Percentiles rank a stretch among this genome's conserved stretches.
These are phyloP conservation scores for Nakazawaea sp. DNA, from an alignment of 805 yeast species.

Conservation along the genomic window DNA sequence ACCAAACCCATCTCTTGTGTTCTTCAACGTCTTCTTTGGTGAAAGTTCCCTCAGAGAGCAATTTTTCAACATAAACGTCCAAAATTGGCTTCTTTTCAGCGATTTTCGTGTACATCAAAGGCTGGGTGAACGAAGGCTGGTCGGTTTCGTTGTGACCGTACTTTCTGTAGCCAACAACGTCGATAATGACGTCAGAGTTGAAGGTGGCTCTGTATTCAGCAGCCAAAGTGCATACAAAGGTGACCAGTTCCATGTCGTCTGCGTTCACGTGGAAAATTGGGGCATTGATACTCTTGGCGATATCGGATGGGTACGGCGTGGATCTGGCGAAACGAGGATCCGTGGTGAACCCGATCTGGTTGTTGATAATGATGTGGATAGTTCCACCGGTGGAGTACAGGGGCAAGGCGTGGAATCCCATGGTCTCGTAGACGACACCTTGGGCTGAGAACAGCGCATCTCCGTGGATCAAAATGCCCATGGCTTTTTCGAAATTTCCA, in stretches of 20 bases:
- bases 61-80: conserved; percentile 75
- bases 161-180: conserved; percentile 97
- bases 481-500: conserved; percentile 76
- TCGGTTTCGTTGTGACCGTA: conserved; percentile 99
- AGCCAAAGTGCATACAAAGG: conserved; percentile 89
- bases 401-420: conserved; percentile 89
- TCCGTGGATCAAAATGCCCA: conserved; percentile 93
- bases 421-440: conserved; percentile 98
- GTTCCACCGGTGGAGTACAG: conserved; percentile 99
- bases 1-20: conserved; percentile 98
- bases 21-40: conserved; percentile 86
- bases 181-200: conserved; percentile 95
- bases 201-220: conserved; percentile 98
- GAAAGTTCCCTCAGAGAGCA: conserved; percentile 83
- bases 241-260: conserved; percentile 91
- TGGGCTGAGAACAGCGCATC: conserved; percentile 99
- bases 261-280: conserved; percentile 99
- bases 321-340: conserved; percentile 98
- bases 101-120: conserved; percentile 90
- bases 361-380: conserved; percentile 89
- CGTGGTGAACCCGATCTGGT: conserved; percentile 99
- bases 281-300: conserved; percentile 93
- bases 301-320: conserved; percentile 95
- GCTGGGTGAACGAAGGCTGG: conserved; percentile 98
- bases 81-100: conserved; percentile 85